Conservation (phyloP, 805 yeast genomes). For the Kodamaea jinghongensis region DNA sequence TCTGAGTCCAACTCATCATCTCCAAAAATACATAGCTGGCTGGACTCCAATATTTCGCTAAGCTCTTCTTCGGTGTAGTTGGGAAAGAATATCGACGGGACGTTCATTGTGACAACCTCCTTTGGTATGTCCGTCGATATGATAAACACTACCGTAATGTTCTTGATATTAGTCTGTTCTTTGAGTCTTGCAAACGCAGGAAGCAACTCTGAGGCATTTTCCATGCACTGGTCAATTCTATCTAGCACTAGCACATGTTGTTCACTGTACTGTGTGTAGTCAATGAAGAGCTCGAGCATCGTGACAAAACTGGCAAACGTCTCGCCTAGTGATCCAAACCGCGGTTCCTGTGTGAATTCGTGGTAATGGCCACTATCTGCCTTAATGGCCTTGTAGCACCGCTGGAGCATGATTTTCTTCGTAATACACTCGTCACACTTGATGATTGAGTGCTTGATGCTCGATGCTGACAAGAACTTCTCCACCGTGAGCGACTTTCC, state of each 20-base stretch:
- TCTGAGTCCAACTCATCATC: constrained; percentile 14
- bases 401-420: constrained; percentile 38
- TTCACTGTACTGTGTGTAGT: constrained; percentile 26
- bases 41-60: constrained; percentile 34
- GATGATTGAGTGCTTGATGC: constrained; percentile 28
- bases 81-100: constrained; percentile 42
- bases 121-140: constrained; percentile 39
- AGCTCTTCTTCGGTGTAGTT: constrained; percentile 38
- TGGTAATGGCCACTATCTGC: constrained; percentile 33
- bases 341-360: constrained; percentile 10
- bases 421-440: constrained; percentile 47
- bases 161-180: constrained; percentile 35
- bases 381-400: constrained; percentile 37
- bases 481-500: constrained; percentile 46
- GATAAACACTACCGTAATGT: constrained; percentile 38
- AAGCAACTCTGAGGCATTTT: constrained; percentile 38
- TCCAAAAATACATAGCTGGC: constrained; percentile 24
- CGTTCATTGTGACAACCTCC: constrained; percentile 33
- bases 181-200: constrained; percentile 41
- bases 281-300: constrained; percentile 38
- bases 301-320: constrained; percentile 39
- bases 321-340: constrained; percentile 36
- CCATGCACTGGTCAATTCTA: constrained; percentile 46
- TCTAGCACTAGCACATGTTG: constrained; percentile 48
- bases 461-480: constrained; percentile 26